Conservation (phyloP, 257 asterid genomes). For the Jacaranda copaia region DNA sequence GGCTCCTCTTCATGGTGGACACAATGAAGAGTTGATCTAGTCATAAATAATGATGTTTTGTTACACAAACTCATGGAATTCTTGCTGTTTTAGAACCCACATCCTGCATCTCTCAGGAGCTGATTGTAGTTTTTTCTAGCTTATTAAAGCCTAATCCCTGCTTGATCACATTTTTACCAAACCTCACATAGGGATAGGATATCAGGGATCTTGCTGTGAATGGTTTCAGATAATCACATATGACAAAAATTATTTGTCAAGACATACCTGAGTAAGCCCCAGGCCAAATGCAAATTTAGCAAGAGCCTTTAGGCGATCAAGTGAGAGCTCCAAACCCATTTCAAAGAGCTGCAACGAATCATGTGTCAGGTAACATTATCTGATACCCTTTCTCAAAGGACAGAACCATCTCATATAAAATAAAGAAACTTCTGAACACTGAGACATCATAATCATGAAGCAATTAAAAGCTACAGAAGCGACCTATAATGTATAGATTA, state of each 20-base stretch:
- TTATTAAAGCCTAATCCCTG: constrained; percentile 17
- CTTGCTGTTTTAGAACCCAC: constrained; percentile 5
- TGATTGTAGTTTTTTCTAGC: constrained; percentile 8
- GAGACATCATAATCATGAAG: constrained; percentile 24
- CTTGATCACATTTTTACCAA: constrained; percentile 22
- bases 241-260: constrained; percentile 28
- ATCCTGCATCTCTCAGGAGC: background rate
- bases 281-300: constrained; percentile 98
- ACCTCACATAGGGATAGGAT: constrained; percentile 21
- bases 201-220: constrained; percentile 8
- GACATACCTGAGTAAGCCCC: constrained; percentile 89
- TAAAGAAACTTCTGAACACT: constrained; percentile 31
- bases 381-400: constrained; percentile 31
- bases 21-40: background rate
- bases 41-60: background rate
- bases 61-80: background rate
- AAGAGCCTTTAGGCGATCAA: constrained; percentile 92
- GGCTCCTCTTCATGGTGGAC: background rate
- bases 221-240: constrained; percentile 26
- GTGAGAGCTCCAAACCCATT: constrained; percentile 99
- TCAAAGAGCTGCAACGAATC: constrained; percentile 87
- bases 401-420: background rate
- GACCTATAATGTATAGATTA: constrained; percentile 4
- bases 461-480: constrained; percentile 3
- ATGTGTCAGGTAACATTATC: constrained; percentile 42